Conservation (phyloP, 2,329 filamentous ascomycete genomes). For the Paracoccidioides lutzii region DNA sequence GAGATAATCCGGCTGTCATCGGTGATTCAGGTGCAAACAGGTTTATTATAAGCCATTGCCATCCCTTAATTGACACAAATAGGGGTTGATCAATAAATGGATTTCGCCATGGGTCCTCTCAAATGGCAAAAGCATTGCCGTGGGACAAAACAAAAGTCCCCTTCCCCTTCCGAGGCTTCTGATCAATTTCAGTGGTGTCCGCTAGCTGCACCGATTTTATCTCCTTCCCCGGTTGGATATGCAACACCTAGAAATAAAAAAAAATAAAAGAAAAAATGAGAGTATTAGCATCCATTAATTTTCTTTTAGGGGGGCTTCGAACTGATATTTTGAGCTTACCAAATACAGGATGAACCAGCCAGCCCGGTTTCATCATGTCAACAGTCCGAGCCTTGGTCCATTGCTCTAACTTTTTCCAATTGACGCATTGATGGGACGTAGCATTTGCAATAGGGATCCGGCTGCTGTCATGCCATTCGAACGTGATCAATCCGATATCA, state of each 20-base stretch:
- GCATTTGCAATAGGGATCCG: neutral
- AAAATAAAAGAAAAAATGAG: neutral
- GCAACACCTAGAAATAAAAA: neutral
- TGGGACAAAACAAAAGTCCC: neutral
- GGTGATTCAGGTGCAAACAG: too few relatives aligned
- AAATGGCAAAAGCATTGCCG: neutral
- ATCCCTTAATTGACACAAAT: too few relatives aligned
- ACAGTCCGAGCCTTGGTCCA: neutral
- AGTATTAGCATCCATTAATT: neutral
- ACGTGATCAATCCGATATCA: constrained; percentile 3
- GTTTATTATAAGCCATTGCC: too few relatives aligned
- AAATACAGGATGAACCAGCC: neutral
- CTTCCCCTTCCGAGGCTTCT: neutral
- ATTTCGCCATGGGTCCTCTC: neutral
- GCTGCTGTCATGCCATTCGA: neutral
- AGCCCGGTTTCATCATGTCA: constrained; percentile 2
- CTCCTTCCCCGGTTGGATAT: neutral
- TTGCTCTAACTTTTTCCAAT: neutral
- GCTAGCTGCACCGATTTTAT: neutral
- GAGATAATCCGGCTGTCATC: too few relatives aligned
- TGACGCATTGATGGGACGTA: neutral
- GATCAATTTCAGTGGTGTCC: neutral
- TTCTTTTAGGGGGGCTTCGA: neutral
- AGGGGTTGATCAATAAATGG: too few relatives aligned
- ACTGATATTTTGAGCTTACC: neutral